phyloP scores from a whole-genome alignment of 2,329 filamentous ascomycete genomes.

The Alternaria angustiovoidea region DNA sequence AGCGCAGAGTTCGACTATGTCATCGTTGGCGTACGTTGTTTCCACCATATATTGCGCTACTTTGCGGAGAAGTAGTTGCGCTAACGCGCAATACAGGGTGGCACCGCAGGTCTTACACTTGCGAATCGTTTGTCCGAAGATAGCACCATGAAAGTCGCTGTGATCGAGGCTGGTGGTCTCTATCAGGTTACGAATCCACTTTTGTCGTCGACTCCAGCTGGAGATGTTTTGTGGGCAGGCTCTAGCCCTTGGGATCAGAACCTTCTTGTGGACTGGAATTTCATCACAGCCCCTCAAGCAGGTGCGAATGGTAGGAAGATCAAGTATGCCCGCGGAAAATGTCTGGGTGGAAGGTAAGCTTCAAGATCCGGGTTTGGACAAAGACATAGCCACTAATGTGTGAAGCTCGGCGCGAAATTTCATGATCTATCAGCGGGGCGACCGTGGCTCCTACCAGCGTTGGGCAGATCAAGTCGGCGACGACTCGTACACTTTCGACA shows the following conservation, averaged over 20 bases:
- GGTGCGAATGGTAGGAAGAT: conserved; percentile 25
- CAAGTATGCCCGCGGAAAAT: conserved; percentile 42
- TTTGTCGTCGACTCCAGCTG: conserved; percentile 25
- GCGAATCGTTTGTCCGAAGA: conserved; percentile 5
- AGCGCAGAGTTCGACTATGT: conserved; percentile 28
- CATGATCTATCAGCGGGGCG: conserved; percentile 35
- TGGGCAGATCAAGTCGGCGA: conserved; percentile 45
- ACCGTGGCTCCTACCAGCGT: conserved; percentile 25
- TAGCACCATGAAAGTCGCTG: conserved; percentile 20
- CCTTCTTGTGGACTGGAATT: conserved; percentile 40
- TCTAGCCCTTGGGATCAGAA: conserved; percentile 30
- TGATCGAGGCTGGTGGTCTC: conserved; percentile 34
- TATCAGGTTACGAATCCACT: conserved; percentile 28
- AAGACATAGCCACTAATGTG: neutral
- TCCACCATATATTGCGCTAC: neutral
- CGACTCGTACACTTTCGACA: conserved; percentile 39
- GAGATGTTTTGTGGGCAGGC: conserved; percentile 30
- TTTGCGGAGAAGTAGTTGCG: neutral
- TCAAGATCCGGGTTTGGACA: neutral
- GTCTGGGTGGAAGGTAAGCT: conserved; percentile 36
- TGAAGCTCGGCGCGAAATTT: conserved; percentile 29
- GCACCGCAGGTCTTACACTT: conserved; percentile 5
- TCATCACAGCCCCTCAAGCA: conserved; percentile 38
- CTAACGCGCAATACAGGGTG: conserved; percentile 1
- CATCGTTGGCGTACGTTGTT: conserved; percentile 20